Conservation (phyloP, 768 basidiomycete genomes). For the Thelephora aurantiotincta region DNA sequence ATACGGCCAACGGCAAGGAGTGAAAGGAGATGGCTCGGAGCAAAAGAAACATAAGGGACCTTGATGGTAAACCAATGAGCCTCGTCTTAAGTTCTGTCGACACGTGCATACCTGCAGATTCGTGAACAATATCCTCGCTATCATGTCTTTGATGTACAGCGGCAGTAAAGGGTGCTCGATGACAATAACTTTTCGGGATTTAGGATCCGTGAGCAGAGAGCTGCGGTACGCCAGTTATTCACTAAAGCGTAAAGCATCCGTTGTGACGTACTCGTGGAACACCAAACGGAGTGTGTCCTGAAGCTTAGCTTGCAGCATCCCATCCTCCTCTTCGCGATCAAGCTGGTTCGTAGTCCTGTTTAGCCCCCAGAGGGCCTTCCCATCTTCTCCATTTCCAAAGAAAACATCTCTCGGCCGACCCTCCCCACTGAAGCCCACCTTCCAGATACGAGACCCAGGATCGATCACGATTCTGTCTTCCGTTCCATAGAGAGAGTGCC, state of each 20-base stretch:
- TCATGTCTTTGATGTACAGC: conserved; percentile 72
- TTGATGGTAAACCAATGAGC: conserved; percentile 16
- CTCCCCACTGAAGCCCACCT: conserved; percentile 96
- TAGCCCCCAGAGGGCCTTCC: conserved; percentile 45
- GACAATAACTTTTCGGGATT: conserved; percentile 87
- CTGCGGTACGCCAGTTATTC: conserved; percentile 25
- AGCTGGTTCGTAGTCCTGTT: conserved; percentile 35
- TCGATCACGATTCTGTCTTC: conserved; percentile 95
- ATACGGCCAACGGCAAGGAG: conserved; percentile 78
- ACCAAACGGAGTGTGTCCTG: conserved; percentile 60
- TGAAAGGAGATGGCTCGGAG: conserved; percentile 74
- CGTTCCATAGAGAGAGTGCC: conserved; percentile 92
- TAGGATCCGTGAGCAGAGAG: conserved; percentile 87
- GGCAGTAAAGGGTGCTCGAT: conserved; percentile 85
- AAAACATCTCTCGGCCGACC: conserved; percentile 84
- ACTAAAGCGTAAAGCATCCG: conserved; percentile 7
- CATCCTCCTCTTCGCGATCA: conserved; percentile 61
- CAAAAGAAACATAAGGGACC: conserved; percentile 93
- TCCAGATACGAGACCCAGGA: conserved; percentile 89
- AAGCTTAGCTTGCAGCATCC: conserved; percentile 53
- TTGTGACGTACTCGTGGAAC: conserved; percentile 46
- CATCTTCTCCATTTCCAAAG: conserved; percentile 31
- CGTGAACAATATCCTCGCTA: conserved; percentile 79
- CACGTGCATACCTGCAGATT: conserved; percentile 57
- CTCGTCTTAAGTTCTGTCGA: neutral